Conservation (phyloP, 257 asterid genomes). For the Sherardia arvensis region DNA sequence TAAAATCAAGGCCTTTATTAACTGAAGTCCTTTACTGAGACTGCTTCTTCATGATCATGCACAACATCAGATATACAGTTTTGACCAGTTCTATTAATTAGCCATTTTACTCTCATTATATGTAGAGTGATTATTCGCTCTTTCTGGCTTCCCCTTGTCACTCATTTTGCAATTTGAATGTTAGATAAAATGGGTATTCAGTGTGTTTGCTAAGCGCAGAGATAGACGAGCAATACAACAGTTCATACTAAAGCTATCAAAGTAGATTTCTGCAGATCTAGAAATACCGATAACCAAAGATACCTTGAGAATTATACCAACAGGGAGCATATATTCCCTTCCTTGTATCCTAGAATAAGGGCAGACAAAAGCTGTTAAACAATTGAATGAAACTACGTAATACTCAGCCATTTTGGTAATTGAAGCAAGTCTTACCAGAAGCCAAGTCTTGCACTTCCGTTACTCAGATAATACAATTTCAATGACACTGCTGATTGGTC, state of each 20-base stretch:
- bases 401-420: not conserved
- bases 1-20: not conserved
- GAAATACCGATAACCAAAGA: not conserved
- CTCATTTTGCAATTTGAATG: not conserved
- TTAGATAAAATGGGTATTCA: not conserved
- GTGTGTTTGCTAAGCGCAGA: not conserved
- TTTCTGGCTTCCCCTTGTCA: not conserved
- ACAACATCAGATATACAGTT: not conserved
- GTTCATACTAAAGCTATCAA: not conserved
- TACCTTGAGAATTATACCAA: slow-evolving; percentile 89
- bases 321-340: slow-evolving; percentile 91
- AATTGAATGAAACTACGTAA: slow-evolving; percentile 1
- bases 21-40: not conserved
- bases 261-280: not conserved
- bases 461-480: slow-evolving; percentile 71
- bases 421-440: slow-evolving; percentile 61
- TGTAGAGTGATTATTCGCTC: not conserved
- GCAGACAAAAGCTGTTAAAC: slow-evolving; percentile 14
- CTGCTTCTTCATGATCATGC: not conserved
- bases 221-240: not conserved
- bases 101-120: not conserved
- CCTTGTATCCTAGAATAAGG: slow-evolving; percentile 72
- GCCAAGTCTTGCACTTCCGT: slow-evolving; percentile 99
- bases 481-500: slow-evolving; percentile 77
- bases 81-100: not conserved